A percentile compares a stretch with the other conserved stretches of the same genome.
Conservation (phyloP, 2,329 filamentous ascomycete species). For the Didymella pinodella region DNA sequence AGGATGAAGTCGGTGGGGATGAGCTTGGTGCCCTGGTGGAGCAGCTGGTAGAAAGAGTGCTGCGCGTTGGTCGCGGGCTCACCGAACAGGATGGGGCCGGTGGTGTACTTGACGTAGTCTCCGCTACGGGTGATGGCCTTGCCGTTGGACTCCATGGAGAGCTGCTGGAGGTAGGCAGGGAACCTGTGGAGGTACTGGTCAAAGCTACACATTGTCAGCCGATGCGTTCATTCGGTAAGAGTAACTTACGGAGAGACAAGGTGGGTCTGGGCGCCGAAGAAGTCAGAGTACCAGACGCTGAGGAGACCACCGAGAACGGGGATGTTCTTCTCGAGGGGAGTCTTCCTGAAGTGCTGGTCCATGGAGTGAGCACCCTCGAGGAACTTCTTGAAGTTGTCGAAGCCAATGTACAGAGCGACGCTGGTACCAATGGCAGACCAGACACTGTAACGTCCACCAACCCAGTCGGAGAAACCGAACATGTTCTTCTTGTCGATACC, state of each 20-base stretch:
- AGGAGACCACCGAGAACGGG: conserved; percentile 89
- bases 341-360: conserved; percentile 96
- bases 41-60: conserved; percentile 99
- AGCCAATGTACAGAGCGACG: conserved; percentile 93
- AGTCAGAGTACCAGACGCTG: conserved; percentile 98
- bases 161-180: conserved; percentile 97
- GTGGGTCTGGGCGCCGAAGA: conserved; percentile 98
- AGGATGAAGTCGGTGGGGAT: conserved; percentile 98
- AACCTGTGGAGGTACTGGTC: conserved; percentile 99
- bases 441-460: conserved; percentile 96
- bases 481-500: conserved; percentile 99
- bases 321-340: conserved; percentile 93
- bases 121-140: conserved; percentile 93
- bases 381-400: conserved; percentile 97
- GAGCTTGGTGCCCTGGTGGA: conserved; percentile 98
- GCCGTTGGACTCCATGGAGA: conserved; percentile 99
- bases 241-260: conserved; percentile 87
- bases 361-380: conserved; percentile 93
- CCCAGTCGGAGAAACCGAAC: conserved; percentile 99
- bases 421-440: conserved; percentile 98
- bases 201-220: conserved; percentile 65
- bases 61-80: conserved; percentile 99
- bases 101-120: conserved; percentile 94
- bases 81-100: conserved; percentile 93
- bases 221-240: neutral